These are phyloP conservation scores for Candida gigantensis DNA, from an alignment of 1,139 yeast species.

Conservation along the genomic window DNA sequence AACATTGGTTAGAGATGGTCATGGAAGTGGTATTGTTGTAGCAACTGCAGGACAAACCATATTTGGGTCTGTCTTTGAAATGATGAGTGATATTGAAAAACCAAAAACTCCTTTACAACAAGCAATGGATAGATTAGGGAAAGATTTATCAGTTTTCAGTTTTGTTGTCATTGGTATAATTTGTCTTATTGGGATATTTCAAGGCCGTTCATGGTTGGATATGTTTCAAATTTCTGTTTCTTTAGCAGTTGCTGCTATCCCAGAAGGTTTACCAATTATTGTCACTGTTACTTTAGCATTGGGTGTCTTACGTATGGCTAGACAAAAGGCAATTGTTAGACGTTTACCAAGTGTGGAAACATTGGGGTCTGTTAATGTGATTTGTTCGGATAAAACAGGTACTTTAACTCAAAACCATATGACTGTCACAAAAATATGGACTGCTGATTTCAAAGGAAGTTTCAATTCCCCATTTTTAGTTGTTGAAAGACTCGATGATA, in stretches of 20 bases:
- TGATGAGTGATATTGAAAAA: constrained; percentile 92
- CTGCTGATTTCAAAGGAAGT: constrained; percentile 66
- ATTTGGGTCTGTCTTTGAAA: constrained; percentile 84
- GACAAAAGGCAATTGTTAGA: constrained; percentile 86
- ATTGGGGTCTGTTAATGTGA: constrained; percentile 90
- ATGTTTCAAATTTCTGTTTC: constrained; percentile 98
- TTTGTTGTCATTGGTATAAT: constrained; percentile 85
- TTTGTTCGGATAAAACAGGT: constrained; percentile 94
- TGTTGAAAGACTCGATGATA: constrained; percentile 48
- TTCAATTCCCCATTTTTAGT: constrained; percentile 46
- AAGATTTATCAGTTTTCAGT: constrained; percentile 79
- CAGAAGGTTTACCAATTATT: constrained; percentile 95
- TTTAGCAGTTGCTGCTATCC: constrained; percentile 96
- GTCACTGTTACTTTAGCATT: constrained; percentile 94
- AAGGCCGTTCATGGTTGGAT: constrained; percentile 92
- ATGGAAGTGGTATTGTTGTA: constrained; percentile 89
- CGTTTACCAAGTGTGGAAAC: constrained; percentile 95
- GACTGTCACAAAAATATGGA: constrained; percentile 88
- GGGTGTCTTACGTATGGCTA: constrained; percentile 95
- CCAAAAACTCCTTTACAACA: constrained; percentile 95
- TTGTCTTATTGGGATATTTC: constrained; percentile 80
- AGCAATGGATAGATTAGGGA: constrained; percentile 93
- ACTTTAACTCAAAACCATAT: constrained; percentile 92
- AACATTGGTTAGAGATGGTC: constrained; percentile 91
- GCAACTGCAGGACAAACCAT: constrained; percentile 88